Conservation (phyloP, 2,329 filamentous ascomycete genomes). For the Aspergillus candidus region DNA sequence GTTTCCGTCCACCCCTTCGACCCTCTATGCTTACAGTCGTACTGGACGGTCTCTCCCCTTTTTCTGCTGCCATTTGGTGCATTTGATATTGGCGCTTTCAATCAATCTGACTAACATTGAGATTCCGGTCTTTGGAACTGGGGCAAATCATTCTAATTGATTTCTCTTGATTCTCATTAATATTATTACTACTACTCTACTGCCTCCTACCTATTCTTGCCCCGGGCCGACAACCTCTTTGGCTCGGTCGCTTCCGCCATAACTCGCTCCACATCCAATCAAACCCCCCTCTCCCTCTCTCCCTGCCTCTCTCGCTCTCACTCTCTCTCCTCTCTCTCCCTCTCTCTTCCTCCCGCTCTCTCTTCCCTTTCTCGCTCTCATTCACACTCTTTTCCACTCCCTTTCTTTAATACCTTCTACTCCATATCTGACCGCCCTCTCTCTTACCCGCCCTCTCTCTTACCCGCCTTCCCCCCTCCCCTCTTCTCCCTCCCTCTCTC, state of each 20-base stretch:
- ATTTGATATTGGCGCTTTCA: too few relatives aligned
- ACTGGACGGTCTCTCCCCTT: too few relatives aligned
- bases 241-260: conserved; percentile 24
- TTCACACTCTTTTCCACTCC: conserved; percentile 1
- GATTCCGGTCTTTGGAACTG: too few relatives aligned
- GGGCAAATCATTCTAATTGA: too few relatives aligned
- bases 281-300: conserved; percentile 9
- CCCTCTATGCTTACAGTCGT: too few relatives aligned
- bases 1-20: too few relatives aligned
- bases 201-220: conserved; percentile 13
- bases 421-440: conserved; percentile 8
- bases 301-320: neutral
- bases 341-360: conserved; percentile 4
- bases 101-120: too few relatives aligned
- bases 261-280: conserved; percentile 23
- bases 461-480: conserved; percentile 6
- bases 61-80: too few relatives aligned
- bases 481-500: conserved; percentile 8
- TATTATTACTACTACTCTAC: conserved; percentile 10
- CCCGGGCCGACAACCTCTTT: conserved; percentile 18
- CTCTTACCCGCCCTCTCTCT: conserved; percentile 7
- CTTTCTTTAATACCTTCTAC: neutral
- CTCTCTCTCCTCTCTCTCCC: conserved; percentile 7
- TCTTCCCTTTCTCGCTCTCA: conserved; percentile 1
- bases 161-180: too few relatives aligned